Conservation (phyloP, 257 asterid genomes). For the Nicotiana obtusifolia region DNA sequence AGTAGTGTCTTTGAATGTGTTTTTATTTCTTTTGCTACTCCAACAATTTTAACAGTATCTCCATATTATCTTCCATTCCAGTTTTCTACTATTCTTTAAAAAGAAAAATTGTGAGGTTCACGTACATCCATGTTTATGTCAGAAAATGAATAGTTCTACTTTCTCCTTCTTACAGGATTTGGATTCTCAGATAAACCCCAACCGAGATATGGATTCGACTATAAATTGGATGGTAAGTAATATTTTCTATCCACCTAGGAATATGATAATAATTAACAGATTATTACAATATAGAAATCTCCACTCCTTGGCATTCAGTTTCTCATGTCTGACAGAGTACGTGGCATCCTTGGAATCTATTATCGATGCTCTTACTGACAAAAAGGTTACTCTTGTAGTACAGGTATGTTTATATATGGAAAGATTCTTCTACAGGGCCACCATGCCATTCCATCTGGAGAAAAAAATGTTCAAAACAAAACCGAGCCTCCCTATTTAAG, state of each 20-base stretch:
- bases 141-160: constrained; percentile 3
- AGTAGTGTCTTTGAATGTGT: background rate
- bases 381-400: constrained; percentile 67
- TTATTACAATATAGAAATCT: background rate
- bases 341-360: constrained; percentile 65
- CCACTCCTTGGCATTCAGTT: background rate
- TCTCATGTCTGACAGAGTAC: constrained; percentile 46
- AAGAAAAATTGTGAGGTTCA: background rate
- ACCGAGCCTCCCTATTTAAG: background rate
- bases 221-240: constrained; percentile 69
- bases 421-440: background rate
- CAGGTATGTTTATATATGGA: constrained; percentile 49
- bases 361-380: constrained; percentile 44
- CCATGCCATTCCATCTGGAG: background rate
- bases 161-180: constrained; percentile 53
- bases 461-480: background rate
- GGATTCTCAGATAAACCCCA: constrained; percentile 98
- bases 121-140: background rate
- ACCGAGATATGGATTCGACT: constrained; percentile 85
- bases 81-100: background rate
- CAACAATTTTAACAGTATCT: background rate
- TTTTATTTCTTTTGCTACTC: background rate
- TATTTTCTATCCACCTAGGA: background rate
- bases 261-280: background rate
- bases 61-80: background rate